Percentiles rank a stretch among this genome's conserved stretches.
Evolutionary conservation across 2,329 filamentous ascomycete genomes (phyloP).

Genomic region (Aspergillus tanneri): DNA sequence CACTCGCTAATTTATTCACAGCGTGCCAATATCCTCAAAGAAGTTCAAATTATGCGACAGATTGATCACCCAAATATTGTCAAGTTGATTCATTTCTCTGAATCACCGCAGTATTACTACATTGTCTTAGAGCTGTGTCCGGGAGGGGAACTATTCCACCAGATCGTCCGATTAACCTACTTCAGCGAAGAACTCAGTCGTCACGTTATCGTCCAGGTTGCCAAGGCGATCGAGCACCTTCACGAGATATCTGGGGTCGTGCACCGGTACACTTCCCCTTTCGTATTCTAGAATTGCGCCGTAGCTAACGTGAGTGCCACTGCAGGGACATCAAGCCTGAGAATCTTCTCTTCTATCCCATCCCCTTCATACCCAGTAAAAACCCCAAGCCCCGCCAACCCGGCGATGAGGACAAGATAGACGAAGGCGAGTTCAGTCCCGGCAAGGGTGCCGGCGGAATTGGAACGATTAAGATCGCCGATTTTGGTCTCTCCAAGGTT

Average conservation of each 20-base stretch:
- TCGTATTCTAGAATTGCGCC: background rate
- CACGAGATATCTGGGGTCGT: constrained; percentile 95
- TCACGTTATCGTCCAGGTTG: constrained; percentile 92
- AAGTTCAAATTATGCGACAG: constrained; percentile 98
- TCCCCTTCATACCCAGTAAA: constrained; percentile 75
- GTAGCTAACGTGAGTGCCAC: constrained; percentile 1
- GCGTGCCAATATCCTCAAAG: constrained; percentile 96
- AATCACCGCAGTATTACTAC: constrained; percentile 94
- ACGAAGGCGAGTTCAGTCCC: constrained; percentile 87
- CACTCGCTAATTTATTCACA: constrained; percentile 46
- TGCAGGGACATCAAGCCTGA: constrained; percentile 78
- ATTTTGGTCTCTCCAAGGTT: constrained; percentile 96
- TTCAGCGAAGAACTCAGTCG: constrained; percentile 95
- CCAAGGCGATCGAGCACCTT: constrained; percentile 88
- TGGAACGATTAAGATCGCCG: constrained; percentile 92
- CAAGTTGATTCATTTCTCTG: constrained; percentile 88
- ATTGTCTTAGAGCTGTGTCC: constrained; percentile 94
- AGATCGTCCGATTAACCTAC: constrained; percentile 96
- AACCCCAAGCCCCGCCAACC: constrained; percentile 76
- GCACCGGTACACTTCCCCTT: constrained; percentile 71
- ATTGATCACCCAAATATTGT: constrained; percentile 96
- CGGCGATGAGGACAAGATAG: constrained; percentile 94
- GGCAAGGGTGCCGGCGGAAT: constrained; percentile 87
- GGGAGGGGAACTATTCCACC: constrained; percentile 95
- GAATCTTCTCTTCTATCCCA: constrained; percentile 90